phyloP scores from a whole-genome alignment of 495 filamentous ascomycete species.

The Penicillium paxilli region DNA sequence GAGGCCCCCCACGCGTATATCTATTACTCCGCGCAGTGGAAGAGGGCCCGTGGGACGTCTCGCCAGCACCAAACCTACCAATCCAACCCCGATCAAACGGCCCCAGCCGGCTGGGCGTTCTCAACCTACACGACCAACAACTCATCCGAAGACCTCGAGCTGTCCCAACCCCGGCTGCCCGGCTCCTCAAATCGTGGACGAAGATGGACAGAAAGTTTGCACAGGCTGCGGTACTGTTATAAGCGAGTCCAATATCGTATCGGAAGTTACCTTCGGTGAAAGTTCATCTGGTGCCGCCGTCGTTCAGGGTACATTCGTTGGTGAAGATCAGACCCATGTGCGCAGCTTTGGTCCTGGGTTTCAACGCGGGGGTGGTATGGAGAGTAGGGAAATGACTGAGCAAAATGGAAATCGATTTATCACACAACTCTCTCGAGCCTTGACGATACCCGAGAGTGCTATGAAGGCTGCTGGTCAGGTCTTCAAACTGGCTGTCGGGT shows the following conservation, averaged over 20 bases:
- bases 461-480: slow-evolving; percentile 64
- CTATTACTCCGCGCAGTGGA: slow-evolving; percentile 30
- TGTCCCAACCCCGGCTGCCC: slow-evolving; percentile 52
- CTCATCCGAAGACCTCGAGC: slow-evolving; percentile 42
- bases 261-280: slow-evolving; percentile 89
- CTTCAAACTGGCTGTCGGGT: slow-evolving; percentile 71
- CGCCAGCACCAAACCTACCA: slow-evolving; percentile 39
- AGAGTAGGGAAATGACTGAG: slow-evolving; percentile 71
- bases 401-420: slow-evolving; percentile 59
- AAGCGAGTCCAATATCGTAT: slow-evolving; percentile 81
- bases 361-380: slow-evolving; percentile 55
- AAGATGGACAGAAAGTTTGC: slow-evolving; percentile 66
- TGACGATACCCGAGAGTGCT: slow-evolving; percentile 58
- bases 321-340: slow-evolving; percentile 72
- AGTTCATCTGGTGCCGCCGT: slow-evolving; percentile 77
- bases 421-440: slow-evolving; percentile 45
- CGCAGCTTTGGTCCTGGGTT: slow-evolving; percentile 58
- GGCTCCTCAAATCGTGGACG: slow-evolving; percentile 48
- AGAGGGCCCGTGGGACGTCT: slow-evolving; percentile 41
- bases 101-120: slow-evolving; percentile 35
- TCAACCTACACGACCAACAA: slow-evolving; percentile 36
- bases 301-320: slow-evolving; percentile 87
- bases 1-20: slow-evolving; percentile 24
- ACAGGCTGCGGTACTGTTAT: slow-evolving; percentile 79
- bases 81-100: slow-evolving; percentile 39